These are phyloP conservation scores for Saccharomycopsis olivae DNA, from an alignment of 805 yeast genomes.

Conservation along the genomic window DNA sequence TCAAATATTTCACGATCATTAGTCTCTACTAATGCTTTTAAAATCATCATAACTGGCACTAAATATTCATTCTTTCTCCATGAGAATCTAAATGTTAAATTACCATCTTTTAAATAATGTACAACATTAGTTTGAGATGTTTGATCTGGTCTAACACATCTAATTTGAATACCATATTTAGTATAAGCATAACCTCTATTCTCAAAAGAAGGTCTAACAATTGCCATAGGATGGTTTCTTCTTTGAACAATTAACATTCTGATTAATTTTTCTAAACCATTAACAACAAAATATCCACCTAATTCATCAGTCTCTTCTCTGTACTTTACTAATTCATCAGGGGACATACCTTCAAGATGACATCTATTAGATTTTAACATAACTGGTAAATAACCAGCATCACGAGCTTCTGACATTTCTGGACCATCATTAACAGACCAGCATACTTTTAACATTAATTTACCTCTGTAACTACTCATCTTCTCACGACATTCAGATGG, in stretches of 20 bases:
- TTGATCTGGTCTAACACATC: constrained; percentile 94
- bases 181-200: constrained; percentile 91
- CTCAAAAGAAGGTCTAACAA: constrained; percentile 86
- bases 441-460: constrained; percentile 63
- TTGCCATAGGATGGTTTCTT: constrained; percentile 96
- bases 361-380: constrained; percentile 90
- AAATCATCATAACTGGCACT: constrained; percentile 85
- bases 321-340: constrained; percentile 62
- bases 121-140: constrained; percentile 96
- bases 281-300: constrained; percentile 93
- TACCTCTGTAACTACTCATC: constrained; percentile 70
- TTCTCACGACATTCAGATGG: constrained; percentile 92
- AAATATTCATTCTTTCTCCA: constrained; percentile 96
- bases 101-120: constrained; percentile 92
- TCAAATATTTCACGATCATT: constrained; percentile 94
- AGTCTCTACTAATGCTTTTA: constrained; percentile 83
- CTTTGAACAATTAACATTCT: constrained; percentile 98
- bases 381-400: constrained; percentile 83
- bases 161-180: constrained; percentile 84
- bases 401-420: constrained; percentile 70
- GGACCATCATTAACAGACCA: constrained; percentile 89
- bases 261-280: constrained; percentile 92
- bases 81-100: constrained; percentile 89
- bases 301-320: constrained; percentile 92
- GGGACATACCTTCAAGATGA: constrained; percentile 76